phyloP scores from a whole-genome alignment of 2,329 filamentous ascomycete species.

The Neopestalotiopsis sp. region DNA sequence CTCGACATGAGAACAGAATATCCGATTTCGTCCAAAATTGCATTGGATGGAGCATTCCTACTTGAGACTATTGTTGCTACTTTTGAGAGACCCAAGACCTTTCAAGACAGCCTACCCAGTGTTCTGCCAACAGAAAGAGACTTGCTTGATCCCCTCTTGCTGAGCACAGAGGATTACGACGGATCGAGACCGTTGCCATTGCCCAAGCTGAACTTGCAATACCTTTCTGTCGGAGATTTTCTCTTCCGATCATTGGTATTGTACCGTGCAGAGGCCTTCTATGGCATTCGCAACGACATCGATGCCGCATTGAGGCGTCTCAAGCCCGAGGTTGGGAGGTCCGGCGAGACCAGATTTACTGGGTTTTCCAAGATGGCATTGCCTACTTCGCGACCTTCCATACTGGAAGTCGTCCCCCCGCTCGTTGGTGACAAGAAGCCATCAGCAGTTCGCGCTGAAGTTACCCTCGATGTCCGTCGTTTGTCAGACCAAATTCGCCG shows the following conservation, averaged over 20 bases:
- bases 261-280: slow-evolving; percentile 90
- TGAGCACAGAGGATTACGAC: slow-evolving; percentile 86
- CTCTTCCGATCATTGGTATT: slow-evolving; percentile 93
- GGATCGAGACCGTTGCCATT: slow-evolving; percentile 86
- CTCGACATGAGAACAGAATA: slow-evolving; percentile 85
- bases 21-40: slow-evolving; percentile 70
- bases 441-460: slow-evolving; percentile 84
- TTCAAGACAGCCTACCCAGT: slow-evolving; percentile 76
- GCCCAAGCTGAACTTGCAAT: slow-evolving; percentile 94
- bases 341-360: slow-evolving; percentile 74
- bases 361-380: slow-evolving; percentile 93
- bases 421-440: slow-evolving; percentile 83
- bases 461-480: slow-evolving; percentile 81
- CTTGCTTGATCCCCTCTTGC: slow-evolving; percentile 78
- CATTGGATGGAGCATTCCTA: slow-evolving; percentile 66
- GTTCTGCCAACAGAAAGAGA: slow-evolving; percentile 83
- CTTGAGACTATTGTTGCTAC: slow-evolving; percentile 75
- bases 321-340: slow-evolving; percentile 67
- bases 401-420: slow-evolving; percentile 84
- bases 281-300: slow-evolving; percentile 89
- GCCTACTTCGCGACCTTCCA: slow-evolving; percentile 81
- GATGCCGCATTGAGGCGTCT: slow-evolving; percentile 82
- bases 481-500: slow-evolving; percentile 76
- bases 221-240: slow-evolving; percentile 93
- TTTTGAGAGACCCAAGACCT: slow-evolving; percentile 80